These are phyloP conservation scores for Solidago caesia DNA, from an alignment of 129 eudicot genomes.

Conservation along the genomic window DNA sequence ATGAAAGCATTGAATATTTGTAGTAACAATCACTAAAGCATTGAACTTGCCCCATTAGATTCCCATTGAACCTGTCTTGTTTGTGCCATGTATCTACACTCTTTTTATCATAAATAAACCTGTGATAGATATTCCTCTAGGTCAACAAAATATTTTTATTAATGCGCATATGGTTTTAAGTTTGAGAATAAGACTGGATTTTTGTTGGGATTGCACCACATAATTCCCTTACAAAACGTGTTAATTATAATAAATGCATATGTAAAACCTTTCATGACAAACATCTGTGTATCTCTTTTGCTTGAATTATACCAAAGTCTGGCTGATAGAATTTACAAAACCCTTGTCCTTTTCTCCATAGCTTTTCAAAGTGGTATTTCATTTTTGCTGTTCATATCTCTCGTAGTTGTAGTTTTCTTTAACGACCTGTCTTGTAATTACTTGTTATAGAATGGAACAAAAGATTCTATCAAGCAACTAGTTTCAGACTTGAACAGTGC, in stretches of 20 bases:
- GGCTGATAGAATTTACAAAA: neutral
- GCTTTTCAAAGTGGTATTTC: neutral
- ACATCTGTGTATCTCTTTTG: neutral
- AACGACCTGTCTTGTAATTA: conserved; percentile 16
- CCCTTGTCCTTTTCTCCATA: conserved; percentile 11
- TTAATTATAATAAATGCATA: neutral
- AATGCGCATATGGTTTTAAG: neutral
- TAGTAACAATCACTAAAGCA: conserved; percentile 11
- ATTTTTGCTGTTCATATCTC: conserved; percentile 2
- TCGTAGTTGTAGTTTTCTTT: conserved; percentile 15
- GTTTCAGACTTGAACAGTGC: conserved; percentile 91
- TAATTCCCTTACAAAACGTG: neutral
- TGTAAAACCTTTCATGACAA: neutral
- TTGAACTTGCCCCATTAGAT: neutral
- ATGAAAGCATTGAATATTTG: neutral
- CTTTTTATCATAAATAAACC: neutral
- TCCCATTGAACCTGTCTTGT: conserved; percentile 1
- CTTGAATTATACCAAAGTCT: conserved; percentile 9
- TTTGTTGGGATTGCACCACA: neutral
- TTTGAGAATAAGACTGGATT: too few relatives aligned
- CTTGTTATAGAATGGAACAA: conserved; percentile 79
- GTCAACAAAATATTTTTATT: conserved; percentile 4
- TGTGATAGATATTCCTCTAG: neutral
- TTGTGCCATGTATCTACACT: neutral
- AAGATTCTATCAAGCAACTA: conserved; percentile 91